Evolutionary conservation across 306 rosid species (phyloP), one percentile per base, ranked within the genome.

Genomic region (Hippophae tibetana): DNA sequence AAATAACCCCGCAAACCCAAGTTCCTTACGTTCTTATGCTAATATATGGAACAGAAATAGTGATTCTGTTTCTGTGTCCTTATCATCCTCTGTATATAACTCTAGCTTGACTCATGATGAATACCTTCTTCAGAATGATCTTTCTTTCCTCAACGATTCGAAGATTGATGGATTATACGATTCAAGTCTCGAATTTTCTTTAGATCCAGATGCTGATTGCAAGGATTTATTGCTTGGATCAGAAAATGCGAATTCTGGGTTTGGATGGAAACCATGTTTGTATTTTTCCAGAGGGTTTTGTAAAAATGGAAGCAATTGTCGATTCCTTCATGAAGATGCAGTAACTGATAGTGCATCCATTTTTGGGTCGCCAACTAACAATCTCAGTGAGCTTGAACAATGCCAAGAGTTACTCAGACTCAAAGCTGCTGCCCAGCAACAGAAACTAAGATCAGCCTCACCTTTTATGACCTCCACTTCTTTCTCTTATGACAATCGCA

Each of bases 201-300:
- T 10, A 31, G 12, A 9, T 23, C 18, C 59, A 74, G n/a, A n/a
- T n/a, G 14, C 71, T 72, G 89, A 70, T 1, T 85, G 79, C n/a
- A 45, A 77, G 25, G 82, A 71, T 70, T 66, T 64, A 42, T 63
- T 75, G 56, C 78, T 76, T 53, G 89, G 74, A 13, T 65, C 76
- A 12, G 97, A 89, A 38, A 92, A 86, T 57, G 69, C 67, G 1
- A 82, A 64, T 42, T 45, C 75, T 1, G 90, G 78, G 69, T 68
- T 75, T 60, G 89, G 87, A 38, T 82, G 56, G 42, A 82, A 78
- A 61, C 85, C 95, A 3, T 87, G 95, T 43, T 89, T 85, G 76
- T 87, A 87, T 70, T 90, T 65, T 73, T 86, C 90, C 0, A 84
- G 84, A 55, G 97, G 97, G 13, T 85, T 81, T 57, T 90, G 97